phyloP scores from a whole-genome alignment of 2,329 filamentous ascomycete genomes.

The Sclerotinia trifoliorum region DNA sequence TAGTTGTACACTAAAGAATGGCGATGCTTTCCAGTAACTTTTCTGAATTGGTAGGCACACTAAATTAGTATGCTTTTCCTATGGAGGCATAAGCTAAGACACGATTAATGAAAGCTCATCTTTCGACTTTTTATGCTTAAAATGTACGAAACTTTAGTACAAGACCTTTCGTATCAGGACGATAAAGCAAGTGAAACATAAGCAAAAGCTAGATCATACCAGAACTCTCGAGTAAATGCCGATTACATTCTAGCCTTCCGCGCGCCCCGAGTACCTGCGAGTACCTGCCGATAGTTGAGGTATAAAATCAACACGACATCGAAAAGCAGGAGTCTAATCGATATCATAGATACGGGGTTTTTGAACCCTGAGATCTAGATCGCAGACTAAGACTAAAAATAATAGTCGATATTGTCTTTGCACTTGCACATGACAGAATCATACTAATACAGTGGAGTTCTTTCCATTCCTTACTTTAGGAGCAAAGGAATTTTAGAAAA shows the following conservation, averaged over 20 bases:
- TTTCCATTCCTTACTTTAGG: no score
- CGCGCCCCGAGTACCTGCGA: neutral
- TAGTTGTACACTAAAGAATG: no score
- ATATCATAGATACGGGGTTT: neutral
- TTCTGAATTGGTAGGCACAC: no score
- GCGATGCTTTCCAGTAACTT: no score
- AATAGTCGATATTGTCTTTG: neutral
- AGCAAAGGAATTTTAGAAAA: no score
- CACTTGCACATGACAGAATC: neutral
- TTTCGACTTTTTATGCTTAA: no score
- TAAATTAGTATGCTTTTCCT: no score
- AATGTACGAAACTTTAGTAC: no score
- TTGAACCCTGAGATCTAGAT: neutral
- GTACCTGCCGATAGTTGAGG: neutral
- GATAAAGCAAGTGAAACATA: neutral
- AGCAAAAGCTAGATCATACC: neutral
- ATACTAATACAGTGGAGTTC: neutral
- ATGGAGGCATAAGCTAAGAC: no score
- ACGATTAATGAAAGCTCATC: no score
- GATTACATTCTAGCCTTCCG: neutral
- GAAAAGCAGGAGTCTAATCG: neutral
- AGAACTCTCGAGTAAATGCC: neutral
- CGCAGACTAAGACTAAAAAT: neutral
- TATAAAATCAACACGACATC: no score
- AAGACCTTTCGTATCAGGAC: no score